phyloP scores from a whole-genome alignment of 306 rosid species.

The Luffa aegyptiaca region DNA sequence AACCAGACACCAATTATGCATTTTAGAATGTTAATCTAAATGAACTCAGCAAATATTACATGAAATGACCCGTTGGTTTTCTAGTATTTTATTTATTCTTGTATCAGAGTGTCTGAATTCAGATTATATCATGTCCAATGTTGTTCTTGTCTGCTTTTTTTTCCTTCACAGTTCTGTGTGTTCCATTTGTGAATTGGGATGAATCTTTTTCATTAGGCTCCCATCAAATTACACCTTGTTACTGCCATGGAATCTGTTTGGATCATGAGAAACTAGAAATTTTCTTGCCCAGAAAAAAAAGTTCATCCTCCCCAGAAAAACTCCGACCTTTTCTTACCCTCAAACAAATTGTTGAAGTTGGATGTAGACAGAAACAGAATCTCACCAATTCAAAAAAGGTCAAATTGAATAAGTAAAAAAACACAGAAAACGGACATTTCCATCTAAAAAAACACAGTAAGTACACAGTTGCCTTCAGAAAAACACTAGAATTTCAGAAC shows the following conservation, averaged over 20 bases:
- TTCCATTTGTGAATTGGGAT: not conserved
- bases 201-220: conserved; percentile 10
- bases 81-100: no score
- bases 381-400: not conserved
- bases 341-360: not conserved
- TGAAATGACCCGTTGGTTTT: no score
- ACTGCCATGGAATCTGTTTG: not conserved
- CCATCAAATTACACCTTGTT: not conserved
- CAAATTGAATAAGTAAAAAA: no score
- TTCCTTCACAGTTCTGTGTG: conserved; percentile 1
- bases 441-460: no score
- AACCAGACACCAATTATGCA: not conserved
- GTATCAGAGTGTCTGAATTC: conserved; percentile 34
- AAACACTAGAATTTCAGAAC: no score
- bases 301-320: not conserved
- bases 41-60: not conserved
- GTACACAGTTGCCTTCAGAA: no score
- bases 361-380: not conserved
- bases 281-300: not conserved
- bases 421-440: no score
- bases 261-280: not conserved
- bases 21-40: not conserved
- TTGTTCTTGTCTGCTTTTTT: conserved; percentile 12
- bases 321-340: not conserved
- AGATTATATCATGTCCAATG: conserved; percentile 18